These are phyloP conservation scores for Saccharomyces cerevisiae DNA, from an alignment of 805 yeast species.

Conservation along the genomic window DNA sequence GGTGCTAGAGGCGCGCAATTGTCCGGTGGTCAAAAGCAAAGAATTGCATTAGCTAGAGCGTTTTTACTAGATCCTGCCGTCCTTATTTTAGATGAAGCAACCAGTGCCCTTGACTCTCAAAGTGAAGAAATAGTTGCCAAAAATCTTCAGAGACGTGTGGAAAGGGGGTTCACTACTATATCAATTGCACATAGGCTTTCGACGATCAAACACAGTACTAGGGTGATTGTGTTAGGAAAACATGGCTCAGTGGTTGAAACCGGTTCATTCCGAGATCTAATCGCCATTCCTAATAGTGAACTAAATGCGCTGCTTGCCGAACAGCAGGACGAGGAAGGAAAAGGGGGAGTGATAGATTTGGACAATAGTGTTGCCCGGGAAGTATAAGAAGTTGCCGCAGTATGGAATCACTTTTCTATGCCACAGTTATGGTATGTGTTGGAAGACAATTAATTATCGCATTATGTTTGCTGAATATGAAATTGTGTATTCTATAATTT, in stretches of 20 bases:
- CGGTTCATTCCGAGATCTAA: slow-evolving; percentile 50
- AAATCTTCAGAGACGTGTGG: slow-evolving; percentile 50
- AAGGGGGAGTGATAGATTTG: neutral
- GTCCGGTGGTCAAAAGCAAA: slow-evolving; percentile 92
- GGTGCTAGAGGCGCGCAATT: slow-evolving; percentile 85
- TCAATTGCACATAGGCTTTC: slow-evolving; percentile 88
- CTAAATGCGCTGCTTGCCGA: slow-evolving; percentile 31
- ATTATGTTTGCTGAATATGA: neutral
- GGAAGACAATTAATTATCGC: neutral
- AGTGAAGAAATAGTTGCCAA: slow-evolving; percentile 79
- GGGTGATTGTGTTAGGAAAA: slow-evolving; percentile 68
- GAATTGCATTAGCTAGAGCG: slow-evolving; percentile 87
- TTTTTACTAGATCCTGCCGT: slow-evolving; percentile 69
- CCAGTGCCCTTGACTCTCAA: slow-evolving; percentile 85
- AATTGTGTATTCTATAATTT: neutral
- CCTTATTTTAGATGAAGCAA: slow-evolving; percentile 87
- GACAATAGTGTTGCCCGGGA: neutral
- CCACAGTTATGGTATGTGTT: no score
- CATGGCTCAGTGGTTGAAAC: slow-evolving; percentile 71
- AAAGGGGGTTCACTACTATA: slow-evolving; percentile 60
- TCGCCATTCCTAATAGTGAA: slow-evolving; percentile 32
- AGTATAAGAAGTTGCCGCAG: neutral
- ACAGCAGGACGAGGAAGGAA: slow-evolving; percentile 10
- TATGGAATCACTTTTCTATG: neutral
- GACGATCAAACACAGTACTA: slow-evolving; percentile 75